Evolutionary conservation across 805 yeast species (phyloP).

Genomic region (Saccharomycopsis schoenii): DNA sequence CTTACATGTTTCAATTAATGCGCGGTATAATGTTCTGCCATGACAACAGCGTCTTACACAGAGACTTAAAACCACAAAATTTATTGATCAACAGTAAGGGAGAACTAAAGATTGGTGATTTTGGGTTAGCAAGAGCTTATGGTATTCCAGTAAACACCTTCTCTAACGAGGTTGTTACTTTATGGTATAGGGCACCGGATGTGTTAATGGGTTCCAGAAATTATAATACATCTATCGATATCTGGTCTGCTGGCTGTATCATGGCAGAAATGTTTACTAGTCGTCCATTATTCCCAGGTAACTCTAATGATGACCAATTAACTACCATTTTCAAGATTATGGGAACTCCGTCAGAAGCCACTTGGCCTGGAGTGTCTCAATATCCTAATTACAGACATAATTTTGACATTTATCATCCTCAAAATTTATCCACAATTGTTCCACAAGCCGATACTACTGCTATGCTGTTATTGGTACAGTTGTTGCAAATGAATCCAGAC

Average conservation of each 20-base stretch:
- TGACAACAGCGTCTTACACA: slow-evolving; percentile 61
- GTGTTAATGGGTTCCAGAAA: slow-evolving; percentile 80
- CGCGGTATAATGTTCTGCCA: slow-evolving; percentile 85
- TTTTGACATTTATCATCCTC: slow-evolving; percentile 81
- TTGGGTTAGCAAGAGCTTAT: slow-evolving; percentile 94
- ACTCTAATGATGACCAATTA: slow-evolving; percentile 92
- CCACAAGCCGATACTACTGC: slow-evolving; percentile 66
- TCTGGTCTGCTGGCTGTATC: slow-evolving; percentile 98
- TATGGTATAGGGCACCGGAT: slow-evolving; percentile 53
- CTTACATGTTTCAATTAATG: slow-evolving; percentile 88
- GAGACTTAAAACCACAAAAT: slow-evolving; percentile 91
- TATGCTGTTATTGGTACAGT: slow-evolving; percentile 56
- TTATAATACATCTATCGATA: slow-evolving; percentile 92
- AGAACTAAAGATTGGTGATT: slow-evolving; percentile 88
- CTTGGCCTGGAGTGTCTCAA: slow-evolving; percentile 95
- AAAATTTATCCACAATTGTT: slow-evolving; percentile 62
- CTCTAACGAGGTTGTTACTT: slow-evolving; percentile 93
- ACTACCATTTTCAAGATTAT: slow-evolving; percentile 82
- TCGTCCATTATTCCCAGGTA: slow-evolving; percentile 91
- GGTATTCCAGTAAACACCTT: slow-evolving; percentile 97
- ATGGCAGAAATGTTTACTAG: slow-evolving; percentile 99
- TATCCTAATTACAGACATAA: slow-evolving; percentile 79
- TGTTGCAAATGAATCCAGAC: slow-evolving; percentile 46
- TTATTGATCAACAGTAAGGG: slow-evolving; percentile 83
- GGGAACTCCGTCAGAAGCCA: slow-evolving; percentile 93